phyloP scores from a whole-genome alignment of 2,329 filamentous ascomycete species.

The Fusarium multiceps region DNA sequence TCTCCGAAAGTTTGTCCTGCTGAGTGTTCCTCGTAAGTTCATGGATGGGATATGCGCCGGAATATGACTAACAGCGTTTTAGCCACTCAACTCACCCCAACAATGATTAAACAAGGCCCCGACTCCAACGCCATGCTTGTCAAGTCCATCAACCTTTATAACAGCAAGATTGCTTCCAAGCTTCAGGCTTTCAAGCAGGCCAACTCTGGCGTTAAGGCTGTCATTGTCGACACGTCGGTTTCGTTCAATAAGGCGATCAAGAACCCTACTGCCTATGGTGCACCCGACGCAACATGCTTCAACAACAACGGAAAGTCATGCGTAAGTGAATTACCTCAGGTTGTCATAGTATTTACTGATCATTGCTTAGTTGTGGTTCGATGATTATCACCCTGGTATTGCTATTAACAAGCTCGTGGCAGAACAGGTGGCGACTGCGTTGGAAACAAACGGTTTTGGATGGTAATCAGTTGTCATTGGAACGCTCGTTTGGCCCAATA shows the following conservation, averaged over 20 bases:
- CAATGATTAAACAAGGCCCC: constrained; percentile 44
- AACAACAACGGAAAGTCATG: constrained; percentile 57
- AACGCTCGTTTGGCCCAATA: not conserved
- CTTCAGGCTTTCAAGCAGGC: constrained; percentile 49
- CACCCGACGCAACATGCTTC: constrained; percentile 56
- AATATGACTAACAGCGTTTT: not conserved
- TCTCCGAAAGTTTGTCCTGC: constrained; percentile 67
- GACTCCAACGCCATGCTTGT: constrained; percentile 48
- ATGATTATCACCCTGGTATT: constrained; percentile 57
- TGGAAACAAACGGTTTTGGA: not conserved
- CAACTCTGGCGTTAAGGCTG: constrained; percentile 50
- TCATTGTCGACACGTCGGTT: constrained; percentile 54
- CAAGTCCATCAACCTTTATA: constrained; percentile 53
- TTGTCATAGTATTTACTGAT: not conserved
- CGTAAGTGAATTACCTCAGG: constrained; percentile 13
- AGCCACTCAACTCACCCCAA: constrained; percentile 57
- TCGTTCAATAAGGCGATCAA: constrained; percentile 57
- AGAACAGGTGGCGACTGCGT: constrained; percentile 47
- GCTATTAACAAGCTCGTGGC: constrained; percentile 56
- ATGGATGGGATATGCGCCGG: rapidly evolving
- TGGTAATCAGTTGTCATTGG: constrained; percentile 2
- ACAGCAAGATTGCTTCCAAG: constrained; percentile 47
- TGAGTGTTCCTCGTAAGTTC: constrained; percentile 64
- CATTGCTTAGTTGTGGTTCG: constrained; percentile 53
- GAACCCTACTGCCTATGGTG: constrained; percentile 55